These are phyloP conservation scores for Cutaneotrichosporon cyanovorans DNA, from an alignment of 1,284 basidiomycete species.

Conservation along the genomic window DNA sequence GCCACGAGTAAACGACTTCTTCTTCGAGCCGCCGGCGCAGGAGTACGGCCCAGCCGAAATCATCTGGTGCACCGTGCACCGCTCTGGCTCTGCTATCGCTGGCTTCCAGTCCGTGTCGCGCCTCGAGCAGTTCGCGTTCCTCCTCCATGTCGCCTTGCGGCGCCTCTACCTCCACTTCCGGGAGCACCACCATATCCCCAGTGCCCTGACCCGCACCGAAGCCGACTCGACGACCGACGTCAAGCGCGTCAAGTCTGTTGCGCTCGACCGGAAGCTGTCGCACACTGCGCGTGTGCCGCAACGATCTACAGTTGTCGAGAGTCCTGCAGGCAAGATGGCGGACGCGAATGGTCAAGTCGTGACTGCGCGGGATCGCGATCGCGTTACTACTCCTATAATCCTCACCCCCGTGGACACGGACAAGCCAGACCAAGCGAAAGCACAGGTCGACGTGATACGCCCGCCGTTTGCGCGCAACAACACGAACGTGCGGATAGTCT, in stretches of 20 bases:
- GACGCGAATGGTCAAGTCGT: constrained; percentile 54
- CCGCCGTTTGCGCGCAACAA: constrained; percentile 72
- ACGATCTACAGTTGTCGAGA: constrained; percentile 90
- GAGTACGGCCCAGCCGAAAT: constrained; percentile 24
- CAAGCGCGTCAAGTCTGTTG: constrained; percentile 84
- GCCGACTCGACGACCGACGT: constrained; percentile 60
- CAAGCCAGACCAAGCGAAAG: constrained; percentile 11
- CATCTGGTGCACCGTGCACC: constrained; percentile 73
- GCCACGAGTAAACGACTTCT: constrained; percentile 67
- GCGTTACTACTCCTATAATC: constrained; percentile 1
- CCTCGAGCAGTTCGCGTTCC: constrained; percentile 94
- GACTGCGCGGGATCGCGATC: constrained; percentile 16
- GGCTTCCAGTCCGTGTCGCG: constrained; percentile 90
- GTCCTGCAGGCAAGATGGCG: constrained; percentile 80
- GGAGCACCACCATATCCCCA: constrained; percentile 79
- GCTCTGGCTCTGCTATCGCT: constrained; percentile 55
- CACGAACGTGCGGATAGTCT: constrained; percentile 81
- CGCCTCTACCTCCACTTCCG: constrained; percentile 84
- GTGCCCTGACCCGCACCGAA: constrained; percentile 16
- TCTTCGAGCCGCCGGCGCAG: constrained; percentile 55
- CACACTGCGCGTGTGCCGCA: constrained; percentile 87
- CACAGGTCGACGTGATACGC: constrained; percentile 52
- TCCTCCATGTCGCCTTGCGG: constrained; percentile 89
- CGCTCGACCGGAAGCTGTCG: constrained; percentile 81
- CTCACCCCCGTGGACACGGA: constrained; percentile 2